Percentiles rank a stretch among this genome's conserved stretches.
These are phyloP conservation scores for Jaltomata sinuosa DNA, from an alignment of 257 asterid species.

Conservation along the genomic window DNA sequence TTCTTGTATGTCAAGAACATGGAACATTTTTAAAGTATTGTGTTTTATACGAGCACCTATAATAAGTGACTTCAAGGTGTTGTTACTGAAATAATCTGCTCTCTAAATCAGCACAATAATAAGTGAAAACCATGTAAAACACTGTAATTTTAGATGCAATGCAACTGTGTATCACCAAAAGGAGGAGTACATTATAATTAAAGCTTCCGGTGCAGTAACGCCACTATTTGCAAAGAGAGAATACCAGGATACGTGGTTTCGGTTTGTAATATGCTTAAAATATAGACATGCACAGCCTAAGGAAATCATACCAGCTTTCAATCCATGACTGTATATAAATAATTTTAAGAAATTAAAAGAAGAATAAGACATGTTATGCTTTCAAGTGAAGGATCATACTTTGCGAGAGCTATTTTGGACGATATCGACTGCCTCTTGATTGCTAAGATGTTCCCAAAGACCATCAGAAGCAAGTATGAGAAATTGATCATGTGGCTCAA, in stretches of 20 bases:
- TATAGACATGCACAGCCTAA: neutral
- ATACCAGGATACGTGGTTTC: neutral
- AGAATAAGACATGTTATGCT: neutral
- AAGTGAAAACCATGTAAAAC: neutral
- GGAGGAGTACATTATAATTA: neutral
- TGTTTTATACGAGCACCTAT: neutral
- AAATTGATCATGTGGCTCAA: constrained; percentile 36
- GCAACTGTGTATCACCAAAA: neutral
- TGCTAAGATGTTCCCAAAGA: constrained; percentile 49
- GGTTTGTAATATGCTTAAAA: neutral
- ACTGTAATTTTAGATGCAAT: neutral
- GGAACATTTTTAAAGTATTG: neutral
- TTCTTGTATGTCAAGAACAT: neutral
- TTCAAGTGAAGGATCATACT: constrained; percentile 18
- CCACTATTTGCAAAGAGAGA: neutral
- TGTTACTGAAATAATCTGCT: neutral
- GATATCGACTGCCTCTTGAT: constrained; percentile 48
- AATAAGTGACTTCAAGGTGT: neutral
- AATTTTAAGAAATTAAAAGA: neutral
- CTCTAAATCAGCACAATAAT: neutral
- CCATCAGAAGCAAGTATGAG: constrained; percentile 52
- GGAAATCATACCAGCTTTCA: neutral
- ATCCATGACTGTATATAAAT: neutral
- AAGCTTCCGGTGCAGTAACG: neutral
- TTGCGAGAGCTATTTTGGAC: constrained; percentile 32